Evolutionary conservation across 2,329 filamentous ascomycete species (phyloP), one percentile per base, ranked within the genome.

Genomic region (Elsinoe fawcettii): DNA sequence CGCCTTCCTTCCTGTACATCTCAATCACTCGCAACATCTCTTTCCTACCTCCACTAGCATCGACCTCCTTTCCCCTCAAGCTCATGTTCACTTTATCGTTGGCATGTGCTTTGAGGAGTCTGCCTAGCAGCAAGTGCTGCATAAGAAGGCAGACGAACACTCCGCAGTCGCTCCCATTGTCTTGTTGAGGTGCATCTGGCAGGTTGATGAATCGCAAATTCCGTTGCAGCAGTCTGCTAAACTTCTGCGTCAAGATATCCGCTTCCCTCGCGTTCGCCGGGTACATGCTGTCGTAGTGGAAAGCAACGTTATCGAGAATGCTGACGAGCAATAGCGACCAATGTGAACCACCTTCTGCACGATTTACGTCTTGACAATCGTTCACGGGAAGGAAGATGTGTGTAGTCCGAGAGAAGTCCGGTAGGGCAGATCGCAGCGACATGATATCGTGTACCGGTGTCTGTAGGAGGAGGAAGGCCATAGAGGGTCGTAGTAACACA

Each of bases 301-400:
- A 99, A 0, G 92, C 89, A 2, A 96, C 84, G 7, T 89, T 85
- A 68, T 99, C 93, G 51, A 95, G 84, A 39, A 90, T 81, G 11
- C 86, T 90, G 30, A 99, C 91, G 2, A 99, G 81, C 0, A 99
- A 83, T 0, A 99, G 77, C 0, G 90, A 95, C 93, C 93, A 99
- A 71, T 99, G 93, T 2, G 87, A 88, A 37, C 93, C 93, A 39
- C 88, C 90, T 73, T 96, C 91, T n/a, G 90, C 85, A 58, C 86
- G 75, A 51, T 79, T 81, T 49, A 87, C 82, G 63, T 90, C 88
- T 47, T 81, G 80, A 65, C 85, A 88, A 74, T 99, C 91, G 73
- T 96, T 97, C 70, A 99, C 86, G 18, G 93, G 93, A 2, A 99
- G 82, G 74, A 99, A 99, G 64, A 96, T 86, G 72, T 99, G 93